Evolutionary conservation across 805 yeast species (phyloP).

Genomic region (Ogataea glucozyma): DNA sequence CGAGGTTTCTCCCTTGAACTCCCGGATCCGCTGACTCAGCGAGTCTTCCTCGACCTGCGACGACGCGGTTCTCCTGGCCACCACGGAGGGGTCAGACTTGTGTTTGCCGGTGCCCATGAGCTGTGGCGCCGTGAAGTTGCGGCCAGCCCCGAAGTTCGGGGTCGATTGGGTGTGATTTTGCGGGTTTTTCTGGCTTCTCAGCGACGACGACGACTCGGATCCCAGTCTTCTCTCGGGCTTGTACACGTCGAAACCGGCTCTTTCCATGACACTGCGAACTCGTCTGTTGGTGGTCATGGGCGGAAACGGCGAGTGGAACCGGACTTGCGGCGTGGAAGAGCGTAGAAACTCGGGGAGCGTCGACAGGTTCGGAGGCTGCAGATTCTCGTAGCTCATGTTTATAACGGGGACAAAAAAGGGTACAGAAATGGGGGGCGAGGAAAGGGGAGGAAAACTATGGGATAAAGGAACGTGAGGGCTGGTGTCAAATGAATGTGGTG

Average conservation of each 20-base stretch:
- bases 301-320: conserved; percentile 62
- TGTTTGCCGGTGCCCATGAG: conserved; percentile 9
- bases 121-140: conserved; percentile 29
- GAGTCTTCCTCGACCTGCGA: neutral
- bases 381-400: conserved; percentile 18
- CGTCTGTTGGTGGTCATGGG: conserved; percentile 62
- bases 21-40: neutral
- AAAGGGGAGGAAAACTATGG: no score
- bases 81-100: conserved; percentile 21
- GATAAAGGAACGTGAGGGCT: no score
- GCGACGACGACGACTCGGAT: no score
- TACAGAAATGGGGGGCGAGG: no score
- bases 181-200: no score
- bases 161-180: conserved; percentile 17
- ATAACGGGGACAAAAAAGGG: conserved; percentile 1
- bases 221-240: conserved; percentile 28
- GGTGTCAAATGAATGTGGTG: no score
- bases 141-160: conserved; percentile 12
- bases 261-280: conserved; percentile 70
- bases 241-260: conserved; percentile 77
- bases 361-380: conserved; percentile 26
- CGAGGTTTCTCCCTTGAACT: neutral
- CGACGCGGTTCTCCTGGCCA: conserved; percentile 4
- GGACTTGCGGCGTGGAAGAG: conserved; percentile 33
- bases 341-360: conserved; percentile 37